Evolutionary conservation across 1,284 basidiomycete genomes (phyloP).

Genomic region (Rhodotorula mucilaginosa): DNA sequence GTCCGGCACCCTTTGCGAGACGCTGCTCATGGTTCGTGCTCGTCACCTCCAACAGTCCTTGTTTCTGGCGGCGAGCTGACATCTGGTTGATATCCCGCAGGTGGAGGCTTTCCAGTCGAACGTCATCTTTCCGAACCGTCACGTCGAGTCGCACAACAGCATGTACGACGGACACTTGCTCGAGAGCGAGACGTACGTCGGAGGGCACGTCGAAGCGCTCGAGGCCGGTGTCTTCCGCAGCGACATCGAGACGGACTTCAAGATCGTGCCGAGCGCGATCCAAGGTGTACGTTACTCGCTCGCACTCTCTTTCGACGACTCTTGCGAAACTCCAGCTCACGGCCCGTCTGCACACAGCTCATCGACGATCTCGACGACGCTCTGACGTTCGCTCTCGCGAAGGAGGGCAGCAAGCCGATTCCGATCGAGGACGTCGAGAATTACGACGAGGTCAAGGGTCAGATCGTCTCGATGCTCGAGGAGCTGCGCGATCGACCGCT

Average conservation of each 20-base stretch:
- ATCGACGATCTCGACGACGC: constrained; percentile 93
- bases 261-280: constrained; percentile 81
- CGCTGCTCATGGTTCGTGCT: constrained; percentile 83
- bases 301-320: background rate
- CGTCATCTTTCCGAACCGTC: constrained; percentile 97
- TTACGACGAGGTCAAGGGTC: constrained; percentile 84
- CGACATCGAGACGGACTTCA: constrained; percentile 94
- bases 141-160: constrained; percentile 86
- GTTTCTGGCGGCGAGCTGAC: no score
- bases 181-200: constrained; percentile 97
- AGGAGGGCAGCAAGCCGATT: constrained; percentile 69
- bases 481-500: constrained; percentile 86
- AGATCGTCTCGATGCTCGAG: constrained; percentile 78
- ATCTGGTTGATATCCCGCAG: constrained; percentile 52
- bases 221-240: constrained; percentile 98
- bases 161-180: constrained; percentile 96
- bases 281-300: constrained; percentile 62
- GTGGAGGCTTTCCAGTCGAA: constrained; percentile 88
- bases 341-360: constrained; percentile 58
- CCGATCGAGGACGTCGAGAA: constrained; percentile 84
- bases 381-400: constrained; percentile 80
- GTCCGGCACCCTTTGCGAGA: constrained; percentile 94
- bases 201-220: constrained; percentile 96
- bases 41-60: background rate
- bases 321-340: background rate